Evolutionary conservation across 352 stramenopile species (phyloP), one percentile per base, ranked within the genome.

Genomic region (Pelagophyceae sp.): DNA sequence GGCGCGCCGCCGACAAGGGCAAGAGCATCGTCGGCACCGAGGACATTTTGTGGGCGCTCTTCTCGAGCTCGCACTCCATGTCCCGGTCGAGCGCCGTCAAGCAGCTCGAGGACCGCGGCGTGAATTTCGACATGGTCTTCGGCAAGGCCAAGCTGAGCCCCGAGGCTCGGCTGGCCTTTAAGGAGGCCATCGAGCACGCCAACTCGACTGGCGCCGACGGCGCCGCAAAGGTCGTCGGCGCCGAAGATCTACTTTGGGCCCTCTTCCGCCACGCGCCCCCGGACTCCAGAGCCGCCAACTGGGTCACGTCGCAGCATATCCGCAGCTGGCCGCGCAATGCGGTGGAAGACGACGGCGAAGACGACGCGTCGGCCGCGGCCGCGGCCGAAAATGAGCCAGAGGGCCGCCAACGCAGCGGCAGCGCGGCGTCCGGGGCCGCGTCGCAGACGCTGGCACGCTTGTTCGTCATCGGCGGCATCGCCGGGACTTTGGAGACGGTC

Each of bases 161-260:
- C 27, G 72, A 78, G n/a, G 74, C 74, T 17, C 6, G 35, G n/a
- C 54, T 32, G 74, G 74, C 74, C 31, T 78, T 78, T 27, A 25
- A n/a, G 33, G 74, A 78, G 33, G 74, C 74, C 20, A 72, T 78
- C 74, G 54, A 33, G 0, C 51, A 78, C 74, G 74, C 74, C n/a
- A n/a, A n/a, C n/a, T n/a, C n/a, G n/a, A n/a, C n/a, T n/a, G n/a
- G n/a, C n/a, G n/a, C n/a, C n/a, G n/a, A n/a, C n/a, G n/a, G 0
- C 74, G 72, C 58, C 38, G 38, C 20, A 76, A 78, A 5, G 45
- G 51, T 78, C 35, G 74, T 78, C 0, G 74, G 74, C 19, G 60
- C 74, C 38, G 74, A 78, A 54, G 74, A 78, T 45, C 33, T 78
- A 29, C 74, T 78, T 0, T 78, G 74, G 74, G 74, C 74, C 31